Evolutionary conservation across 129 eudicot genomes (phyloP).

Genomic region (Deinandra increscens): DNA sequence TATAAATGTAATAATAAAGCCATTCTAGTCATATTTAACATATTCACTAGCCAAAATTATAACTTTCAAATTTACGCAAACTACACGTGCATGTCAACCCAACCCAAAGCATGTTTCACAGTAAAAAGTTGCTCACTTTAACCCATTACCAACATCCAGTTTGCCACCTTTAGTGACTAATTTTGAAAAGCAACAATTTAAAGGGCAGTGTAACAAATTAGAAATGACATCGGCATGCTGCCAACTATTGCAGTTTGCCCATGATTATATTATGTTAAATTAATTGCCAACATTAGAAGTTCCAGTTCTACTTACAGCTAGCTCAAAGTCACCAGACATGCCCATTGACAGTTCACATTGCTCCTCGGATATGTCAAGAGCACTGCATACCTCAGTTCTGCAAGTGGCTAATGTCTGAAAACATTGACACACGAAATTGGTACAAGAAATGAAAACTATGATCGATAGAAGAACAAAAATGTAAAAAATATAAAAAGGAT

Average conservation of each 20-base stretch:
- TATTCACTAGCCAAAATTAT: neutral
- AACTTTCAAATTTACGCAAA: neutral
- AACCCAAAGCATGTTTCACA: neutral
- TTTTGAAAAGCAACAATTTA: neutral
- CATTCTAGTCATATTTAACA: neutral
- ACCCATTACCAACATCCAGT: neutral
- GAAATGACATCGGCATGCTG: neutral
- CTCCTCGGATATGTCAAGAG: slow-evolving; percentile 68
- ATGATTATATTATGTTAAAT: neutral
- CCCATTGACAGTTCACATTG: slow-evolving; percentile 85
- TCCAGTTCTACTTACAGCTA: slow-evolving; percentile 60
- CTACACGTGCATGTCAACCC: neutral
- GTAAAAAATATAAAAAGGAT: neutral
- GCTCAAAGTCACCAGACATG: slow-evolving; percentile 97
- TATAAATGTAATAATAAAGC: neutral
- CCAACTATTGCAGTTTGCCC: neutral
- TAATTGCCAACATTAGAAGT: neutral
- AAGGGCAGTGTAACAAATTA: neutral
- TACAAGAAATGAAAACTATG: neutral
- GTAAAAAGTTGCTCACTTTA: neutral
- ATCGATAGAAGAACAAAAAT: neutral
- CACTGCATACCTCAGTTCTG: slow-evolving; percentile 69
- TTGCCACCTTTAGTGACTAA: neutral
- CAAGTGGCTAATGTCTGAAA: slow-evolving; percentile 76
- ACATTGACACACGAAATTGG: slow-evolving; percentile 13